Base-by-base conservation (phyloP, 2,329 filamentous ascomycete species). In the Beauveria varroae region DNA sequence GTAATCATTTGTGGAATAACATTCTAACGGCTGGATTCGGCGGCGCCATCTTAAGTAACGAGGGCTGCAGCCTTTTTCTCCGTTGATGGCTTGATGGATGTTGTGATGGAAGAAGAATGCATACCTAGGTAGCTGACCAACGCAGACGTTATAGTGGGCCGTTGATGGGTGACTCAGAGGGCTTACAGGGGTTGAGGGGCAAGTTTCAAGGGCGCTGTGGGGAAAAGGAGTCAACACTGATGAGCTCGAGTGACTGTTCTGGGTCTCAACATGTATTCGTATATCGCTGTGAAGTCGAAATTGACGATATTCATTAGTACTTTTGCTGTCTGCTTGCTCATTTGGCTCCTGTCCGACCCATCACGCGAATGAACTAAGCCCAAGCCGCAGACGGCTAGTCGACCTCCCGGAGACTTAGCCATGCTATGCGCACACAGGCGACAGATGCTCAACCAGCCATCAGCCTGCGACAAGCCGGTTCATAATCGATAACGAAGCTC, bases 121-220 rank as follows among this genome's bases (percentile, higher is more conserved):
- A 30, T 9, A 41, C 1, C 5, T 34, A 12, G 1, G 1, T 9
- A 26, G 30, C 30, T 34, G 20, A 2, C 30, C 30, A 41, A 41
- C 5, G 43, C 18, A 26, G 34, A 9, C 10, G 41, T 43, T 58
- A 58, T 46, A 58, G 56, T 58, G 56, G 56, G 56, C 46, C 56
- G n/a, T 43, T 6, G 18, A 30, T 26, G 34, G 30, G 56, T 58
- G 56, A 58, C 56, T 58, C 56, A 58, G 56, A 58, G 18, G 56
- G 14, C 44, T 58, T 51, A 51, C 46, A 58, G 56, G 46, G 56
- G 56, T 5, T 26, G n/a, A n/a, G n/a, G n/a, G n/a, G n/a, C 1
- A 43, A 43, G 22, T 14, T 20, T 49, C 28, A 26, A 30, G 56
- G 56, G 28, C 20, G n/a, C 8, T 24, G 46, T 22, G 34, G 44